phyloP scores from a whole-genome alignment of 352 stramenopile species.

The Phytopythium oedochilum region DNA sequence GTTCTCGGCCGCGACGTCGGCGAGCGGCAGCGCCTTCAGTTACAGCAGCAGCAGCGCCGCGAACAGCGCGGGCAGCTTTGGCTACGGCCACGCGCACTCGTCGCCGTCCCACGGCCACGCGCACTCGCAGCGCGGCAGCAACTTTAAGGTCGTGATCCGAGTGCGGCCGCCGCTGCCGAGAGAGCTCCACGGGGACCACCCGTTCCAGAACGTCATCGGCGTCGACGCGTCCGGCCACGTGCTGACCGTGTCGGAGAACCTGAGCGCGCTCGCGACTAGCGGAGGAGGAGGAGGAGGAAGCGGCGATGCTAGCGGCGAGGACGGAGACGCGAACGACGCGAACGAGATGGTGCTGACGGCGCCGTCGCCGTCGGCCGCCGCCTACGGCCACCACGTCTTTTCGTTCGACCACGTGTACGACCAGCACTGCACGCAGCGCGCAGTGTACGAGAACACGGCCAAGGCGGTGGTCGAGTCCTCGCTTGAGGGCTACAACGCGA shows the following conservation, averaged over 20 bases:
- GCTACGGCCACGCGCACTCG: neutral
- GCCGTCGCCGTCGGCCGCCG: slow-evolving; percentile 13
- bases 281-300: slow-evolving; percentile 11
- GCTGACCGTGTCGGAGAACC: slow-evolving; percentile 88
- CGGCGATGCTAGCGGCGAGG: slow-evolving; percentile 11
- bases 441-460: slow-evolving; percentile 93
- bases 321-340: slow-evolving; percentile 5
- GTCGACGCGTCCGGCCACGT: slow-evolving; percentile 84
- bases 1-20: slow-evolving; percentile 18
- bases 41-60: slow-evolving; percentile 12
- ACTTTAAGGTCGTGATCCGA: slow-evolving; percentile 93
- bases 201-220: slow-evolving; percentile 89
- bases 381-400: slow-evolving; percentile 88
- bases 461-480: slow-evolving; percentile 91
- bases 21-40: slow-evolving; percentile 17
- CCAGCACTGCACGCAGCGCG: slow-evolving; percentile 83
- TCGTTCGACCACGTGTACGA: slow-evolving; percentile 95
- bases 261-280: slow-evolving; percentile 35
- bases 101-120: slow-evolving; percentile 12
- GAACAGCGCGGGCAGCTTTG: neutral
- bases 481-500: slow-evolving; percentile 91
- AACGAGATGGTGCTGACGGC: slow-evolving; percentile 4
- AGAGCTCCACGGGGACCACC: slow-evolving; percentile 84
- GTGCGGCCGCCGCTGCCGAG: slow-evolving; percentile 84
- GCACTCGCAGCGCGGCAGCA: slow-evolving; percentile 46